Conservation (phyloP, 1,284 basidiomycete genomes). For the Psilocybe mexicana region DNA sequence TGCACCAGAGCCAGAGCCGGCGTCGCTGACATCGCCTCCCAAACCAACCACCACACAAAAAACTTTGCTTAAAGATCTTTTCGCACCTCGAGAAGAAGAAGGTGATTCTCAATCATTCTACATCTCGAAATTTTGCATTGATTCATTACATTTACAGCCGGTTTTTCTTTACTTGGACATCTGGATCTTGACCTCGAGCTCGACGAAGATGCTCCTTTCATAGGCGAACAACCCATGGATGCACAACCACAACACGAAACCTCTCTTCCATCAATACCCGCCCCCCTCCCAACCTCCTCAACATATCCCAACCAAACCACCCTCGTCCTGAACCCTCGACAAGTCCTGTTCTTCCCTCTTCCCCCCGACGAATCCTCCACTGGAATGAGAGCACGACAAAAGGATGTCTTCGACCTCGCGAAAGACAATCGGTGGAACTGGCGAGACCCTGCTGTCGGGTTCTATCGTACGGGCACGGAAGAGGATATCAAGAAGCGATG, state of each 20-base stretch:
- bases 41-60: slow-evolving; percentile 12
- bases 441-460: slow-evolving; percentile 40
- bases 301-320: slow-evolving; percentile 19
- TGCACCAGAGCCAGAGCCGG: neutral
- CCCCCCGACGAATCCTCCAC: slow-evolving; percentile 15
- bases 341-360: slow-evolving; percentile 66
- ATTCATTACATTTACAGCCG: slow-evolving; percentile 23
- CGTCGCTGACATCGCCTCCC: neutral
- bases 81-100: slow-evolving; percentile 66
- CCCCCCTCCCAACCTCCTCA: slow-evolving; percentile 13
- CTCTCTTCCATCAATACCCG: slow-evolving; percentile 9
- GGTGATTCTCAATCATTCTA: slow-evolving; percentile 42
- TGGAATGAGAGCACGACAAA: slow-evolving; percentile 30
- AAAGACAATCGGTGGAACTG: slow-evolving; percentile 44
- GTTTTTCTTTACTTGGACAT: slow-evolving; percentile 69
- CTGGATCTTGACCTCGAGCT: slow-evolving; percentile 67
- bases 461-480: slow-evolving; percentile 55
- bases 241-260: slow-evolving; percentile 9
- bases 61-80: slow-evolving; percentile 62
- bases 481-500: slow-evolving; percentile 69
- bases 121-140: neutral
- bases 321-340: slow-evolving; percentile 46
- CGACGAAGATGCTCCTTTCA: slow-evolving; percentile 48
- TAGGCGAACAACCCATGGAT: slow-evolving; percentile 19
- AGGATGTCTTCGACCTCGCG: slow-evolving; percentile 45